phyloP scores from a whole-genome alignment of 495 filamentous ascomycete species.

The Aspergillus bridgeri region DNA sequence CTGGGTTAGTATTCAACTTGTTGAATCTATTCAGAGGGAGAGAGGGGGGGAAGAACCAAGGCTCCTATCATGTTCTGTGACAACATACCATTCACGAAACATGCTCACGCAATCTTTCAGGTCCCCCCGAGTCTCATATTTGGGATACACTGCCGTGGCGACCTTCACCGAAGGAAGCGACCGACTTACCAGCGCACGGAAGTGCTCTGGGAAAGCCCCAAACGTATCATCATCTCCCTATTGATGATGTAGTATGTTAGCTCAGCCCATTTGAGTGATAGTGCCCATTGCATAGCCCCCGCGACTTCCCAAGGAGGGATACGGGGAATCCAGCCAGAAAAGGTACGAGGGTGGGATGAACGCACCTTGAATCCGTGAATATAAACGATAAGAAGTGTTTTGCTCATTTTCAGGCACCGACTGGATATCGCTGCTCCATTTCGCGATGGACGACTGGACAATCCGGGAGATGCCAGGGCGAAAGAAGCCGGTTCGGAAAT shows the following conservation, averaged over 20 bases:
- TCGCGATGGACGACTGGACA: neutral
- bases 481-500: neutral
- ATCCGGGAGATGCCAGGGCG: neutral
- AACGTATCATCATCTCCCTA: constrained; percentile 92
- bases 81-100: constrained; percentile 79
- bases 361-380: constrained; percentile 95
- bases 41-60: neutral
- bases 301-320: neutral
- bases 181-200: constrained; percentile 65
- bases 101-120: constrained; percentile 71
- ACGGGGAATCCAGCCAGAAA: constrained; percentile 1
- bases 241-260: neutral
- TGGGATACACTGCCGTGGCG: constrained; percentile 72
- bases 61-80: neutral
- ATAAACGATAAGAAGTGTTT: constrained; percentile 85
- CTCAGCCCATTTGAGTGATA: neutral
- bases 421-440: neutral
- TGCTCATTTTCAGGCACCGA: constrained; percentile 59
- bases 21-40: neutral
- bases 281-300: constrained; percentile 11
- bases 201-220: constrained; percentile 67
- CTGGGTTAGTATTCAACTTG: neutral
- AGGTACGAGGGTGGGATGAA: neutral
- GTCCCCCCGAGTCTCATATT: constrained; percentile 88
- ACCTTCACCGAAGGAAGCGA: constrained; percentile 73